These are phyloP conservation scores for Tanacetum coccineum DNA, from an alignment of 129 eudicot genomes.

Conservation along the genomic window DNA sequence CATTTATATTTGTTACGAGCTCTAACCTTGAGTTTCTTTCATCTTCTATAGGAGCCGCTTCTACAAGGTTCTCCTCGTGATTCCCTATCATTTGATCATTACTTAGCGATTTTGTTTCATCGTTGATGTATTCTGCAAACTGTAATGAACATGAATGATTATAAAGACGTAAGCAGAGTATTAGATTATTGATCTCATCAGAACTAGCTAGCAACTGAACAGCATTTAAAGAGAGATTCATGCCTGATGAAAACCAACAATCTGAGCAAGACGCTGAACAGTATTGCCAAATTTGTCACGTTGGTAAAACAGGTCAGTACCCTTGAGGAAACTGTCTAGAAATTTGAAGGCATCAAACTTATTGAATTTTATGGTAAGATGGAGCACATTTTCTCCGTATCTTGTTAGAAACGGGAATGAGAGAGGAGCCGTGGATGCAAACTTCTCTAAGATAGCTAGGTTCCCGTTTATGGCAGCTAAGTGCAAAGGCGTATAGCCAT, in stretches of 20 bases:
- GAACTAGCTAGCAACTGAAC: too few species aligned
- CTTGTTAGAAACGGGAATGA: constrained; percentile 19
- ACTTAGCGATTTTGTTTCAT: constrained; percentile 12
- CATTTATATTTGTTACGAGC: background rate
- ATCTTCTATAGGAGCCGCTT: background rate
- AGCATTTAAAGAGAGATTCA: background rate
- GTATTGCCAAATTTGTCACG: constrained; percentile 28
- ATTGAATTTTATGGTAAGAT: constrained; percentile 24
- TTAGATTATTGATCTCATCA: too few species aligned
- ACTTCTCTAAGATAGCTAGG: constrained; percentile 21
- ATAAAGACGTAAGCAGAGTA: background rate
- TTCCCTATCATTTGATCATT: background rate
- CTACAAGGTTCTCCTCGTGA: background rate
- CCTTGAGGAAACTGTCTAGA: constrained; percentile 14
- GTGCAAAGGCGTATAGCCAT: constrained; percentile 33
- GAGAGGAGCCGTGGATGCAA: constrained; percentile 23
- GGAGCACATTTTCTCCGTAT: constrained; percentile 28
- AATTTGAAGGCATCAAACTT: constrained; percentile 26
- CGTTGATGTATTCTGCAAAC: constrained; percentile 24
- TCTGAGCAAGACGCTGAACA: constrained; percentile 24
- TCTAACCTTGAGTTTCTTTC: background rate
- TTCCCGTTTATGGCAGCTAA: constrained; percentile 32
- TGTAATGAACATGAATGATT: constrained; percentile 15
- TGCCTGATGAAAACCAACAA: constrained; percentile 17
- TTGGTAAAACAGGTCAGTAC: constrained; percentile 28